These are phyloP conservation scores for Annulohypoxylon bovei DNA, from an alignment of 495 filamentous ascomycete species.

Conservation along the genomic window DNA sequence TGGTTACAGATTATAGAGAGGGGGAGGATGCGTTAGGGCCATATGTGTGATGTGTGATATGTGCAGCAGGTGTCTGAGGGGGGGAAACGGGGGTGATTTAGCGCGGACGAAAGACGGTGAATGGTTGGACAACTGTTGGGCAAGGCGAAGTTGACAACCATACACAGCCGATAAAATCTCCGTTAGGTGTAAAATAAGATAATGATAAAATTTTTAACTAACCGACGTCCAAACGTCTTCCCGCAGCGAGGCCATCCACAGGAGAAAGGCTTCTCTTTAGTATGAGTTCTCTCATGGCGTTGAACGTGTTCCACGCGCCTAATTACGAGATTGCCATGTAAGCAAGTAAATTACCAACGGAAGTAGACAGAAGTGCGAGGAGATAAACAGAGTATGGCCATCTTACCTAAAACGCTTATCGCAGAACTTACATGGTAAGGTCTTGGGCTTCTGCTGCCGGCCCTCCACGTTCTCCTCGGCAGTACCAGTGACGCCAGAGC, in stretches of 20 bases:
- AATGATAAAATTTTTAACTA: slow-evolving; percentile 45
- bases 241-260: slow-evolving; percentile 64
- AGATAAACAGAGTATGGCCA: slow-evolving; percentile 39
- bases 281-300: slow-evolving; percentile 69
- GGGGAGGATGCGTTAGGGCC: slow-evolving; percentile 32
- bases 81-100: slow-evolving; percentile 37
- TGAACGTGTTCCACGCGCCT: slow-evolving; percentile 69
- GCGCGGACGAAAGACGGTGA: slow-evolving; percentile 38
- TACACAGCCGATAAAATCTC: slow-evolving; percentile 16
- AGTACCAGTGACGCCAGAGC: slow-evolving; percentile 50
- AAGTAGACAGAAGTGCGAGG: slow-evolving; percentile 51
- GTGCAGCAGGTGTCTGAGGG: slow-evolving; percentile 20
- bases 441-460: slow-evolving; percentile 64
- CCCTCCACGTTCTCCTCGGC: slow-evolving; percentile 59
- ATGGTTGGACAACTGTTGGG: slow-evolving; percentile 37
- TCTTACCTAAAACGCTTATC: slow-evolving; percentile 65
- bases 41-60: slow-evolving; percentile 29
- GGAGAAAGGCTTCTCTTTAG: slow-evolving; percentile 68
- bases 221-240: slow-evolving; percentile 68
- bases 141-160: slow-evolving; percentile 38
- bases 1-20: slow-evolving; percentile 26
- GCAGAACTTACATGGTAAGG: slow-evolving; percentile 65
- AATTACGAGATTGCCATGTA: slow-evolving; percentile 48
- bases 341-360: slow-evolving; percentile 51
- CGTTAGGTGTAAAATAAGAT: slow-evolving; percentile 25